Base-by-base conservation (phyloP, 1,284 basidiomycete genomes). In the Ganoderma leucocontextum region DNA sequence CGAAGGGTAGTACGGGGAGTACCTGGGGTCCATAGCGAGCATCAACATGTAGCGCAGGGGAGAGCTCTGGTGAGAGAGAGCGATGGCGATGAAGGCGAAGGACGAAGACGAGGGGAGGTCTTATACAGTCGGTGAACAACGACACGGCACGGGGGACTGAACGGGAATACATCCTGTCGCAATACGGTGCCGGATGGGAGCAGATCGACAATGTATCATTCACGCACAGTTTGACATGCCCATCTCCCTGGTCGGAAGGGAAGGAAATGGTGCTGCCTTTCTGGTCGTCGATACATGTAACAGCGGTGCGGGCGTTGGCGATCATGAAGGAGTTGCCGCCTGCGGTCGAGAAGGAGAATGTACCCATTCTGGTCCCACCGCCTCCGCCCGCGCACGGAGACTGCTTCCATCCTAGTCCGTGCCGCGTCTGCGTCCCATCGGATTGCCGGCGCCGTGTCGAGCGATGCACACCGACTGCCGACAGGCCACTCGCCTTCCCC, bases 141-240 rank as follows among this genome's bases (percentile, higher is more conserved):
- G 65, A 65, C 35, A 25, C 38, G 58, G 58, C 44, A 63, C 57
- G 69, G 33, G 33, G 36, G 58, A 47, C 65, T 29, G 42, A 67
- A 66, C 59, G 39, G 67, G 69, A 57, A 70, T 60, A 58, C 63
- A 65, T 60, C 62, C 69, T 72, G 71, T 72, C 71, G 67, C 64
- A 63, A 63, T 63, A 67, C 67, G 69, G 67, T 69, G 67, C 65
- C 69, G 65, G 71, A 62, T 61, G 71, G 71, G 71, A 69, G 65
- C 69, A 72, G 71, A 72, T 72, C 71, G 71, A 70, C 69, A 70
- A 72, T 70, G 71, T 70, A 72, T 72, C 71, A 72, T 67, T 63
- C 63, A 64, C 69, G 65, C 67, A 61, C 35, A 29, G 66, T 60
- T 47, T 66, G 62, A 63, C 71, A 72, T 72, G 67, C 60, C 71